phyloP scores from a whole-genome alignment of 768 basidiomycete species.

The Ramaria rubella region DNA sequence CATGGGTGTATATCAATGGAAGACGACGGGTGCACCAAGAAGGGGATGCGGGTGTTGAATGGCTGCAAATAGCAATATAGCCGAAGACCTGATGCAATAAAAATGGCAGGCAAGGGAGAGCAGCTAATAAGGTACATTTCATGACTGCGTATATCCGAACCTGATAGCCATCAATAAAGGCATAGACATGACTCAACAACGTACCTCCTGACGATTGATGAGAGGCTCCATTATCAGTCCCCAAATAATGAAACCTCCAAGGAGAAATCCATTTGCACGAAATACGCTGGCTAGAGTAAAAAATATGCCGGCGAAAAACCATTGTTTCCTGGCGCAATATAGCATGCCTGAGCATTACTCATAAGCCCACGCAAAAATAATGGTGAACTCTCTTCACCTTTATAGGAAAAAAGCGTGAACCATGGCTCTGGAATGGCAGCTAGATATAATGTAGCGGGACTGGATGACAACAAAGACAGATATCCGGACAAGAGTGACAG shows the following conservation, averaged over 20 bases:
- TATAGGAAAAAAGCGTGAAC: slow-evolving; percentile 76
- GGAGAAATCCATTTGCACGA: slow-evolving; percentile 71
- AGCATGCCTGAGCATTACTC: slow-evolving; percentile 46
- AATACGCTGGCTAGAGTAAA: slow-evolving; percentile 63
- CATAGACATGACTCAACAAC: slow-evolving; percentile 14
- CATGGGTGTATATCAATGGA: slow-evolving; percentile 76
- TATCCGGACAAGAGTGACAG: slow-evolving; percentile 56
- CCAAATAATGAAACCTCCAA: slow-evolving; percentile 78
- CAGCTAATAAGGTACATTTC: slow-evolving; percentile 35
- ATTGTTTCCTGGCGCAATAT: slow-evolving; percentile 41
- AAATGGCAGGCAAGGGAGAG: slow-evolving; percentile 58
- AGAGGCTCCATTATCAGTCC: slow-evolving; percentile 53
- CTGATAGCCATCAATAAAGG: neutral
- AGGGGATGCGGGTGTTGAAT: slow-evolving; percentile 15
- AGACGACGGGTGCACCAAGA: slow-evolving; percentile 60
- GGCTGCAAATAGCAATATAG: slow-evolving; percentile 59
- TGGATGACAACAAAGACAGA: slow-evolving; percentile 74
- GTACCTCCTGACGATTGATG: slow-evolving; percentile 33
- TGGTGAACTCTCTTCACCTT: slow-evolving; percentile 36
- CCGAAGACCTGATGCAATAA: slow-evolving; percentile 61
- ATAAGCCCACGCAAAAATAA: neutral
- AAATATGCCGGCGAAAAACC: slow-evolving; percentile 48
- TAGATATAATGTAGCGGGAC: slow-evolving; percentile 65
- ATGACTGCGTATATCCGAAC: slow-evolving; percentile 34
- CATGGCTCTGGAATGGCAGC: slow-evolving; percentile 82